Evolutionary conservation across 2,329 filamentous ascomycete species (phyloP).

Genomic region (Pseudogymnoascus sp.): DNA sequence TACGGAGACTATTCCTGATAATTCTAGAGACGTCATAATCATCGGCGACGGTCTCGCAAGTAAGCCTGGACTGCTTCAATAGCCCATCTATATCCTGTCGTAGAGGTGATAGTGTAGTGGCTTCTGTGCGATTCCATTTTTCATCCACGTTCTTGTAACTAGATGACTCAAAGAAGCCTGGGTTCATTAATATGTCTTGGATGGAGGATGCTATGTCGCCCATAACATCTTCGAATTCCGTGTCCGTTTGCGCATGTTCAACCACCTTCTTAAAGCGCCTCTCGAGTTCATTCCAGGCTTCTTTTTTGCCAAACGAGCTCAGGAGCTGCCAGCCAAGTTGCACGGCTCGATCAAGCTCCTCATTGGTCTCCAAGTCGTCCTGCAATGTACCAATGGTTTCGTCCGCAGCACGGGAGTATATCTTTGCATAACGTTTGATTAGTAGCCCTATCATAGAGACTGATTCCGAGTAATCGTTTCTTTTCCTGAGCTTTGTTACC

Average conservation of each 20-base stretch:
- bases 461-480: conserved; percentile 77
- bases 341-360: conserved; percentile 65
- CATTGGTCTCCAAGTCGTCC: conserved; percentile 65
- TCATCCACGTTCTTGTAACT: conserved; percentile 21
- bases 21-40: conserved; percentile 69
- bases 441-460: conserved; percentile 71
- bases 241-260: conserved; percentile 66
- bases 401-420: conserved; percentile 67
- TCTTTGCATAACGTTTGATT: conserved; percentile 67
- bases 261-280: conserved; percentile 61
- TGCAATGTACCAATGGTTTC: conserved; percentile 59
- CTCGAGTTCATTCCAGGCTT: conserved; percentile 71
- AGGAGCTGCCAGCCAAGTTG: conserved; percentile 75
- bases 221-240: conserved; percentile 73
- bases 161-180: conserved; percentile 73
- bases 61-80: conserved; percentile 59
- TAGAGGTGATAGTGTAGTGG: conserved; percentile 56
- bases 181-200: conserved; percentile 76
- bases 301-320: conserved; percentile 66
- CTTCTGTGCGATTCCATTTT: conserved; percentile 27
- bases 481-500: conserved; percentile 64
- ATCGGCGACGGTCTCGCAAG: conserved; percentile 58
- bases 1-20: conserved; percentile 55
- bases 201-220: conserved; percentile 64
- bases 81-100: conserved; percentile 66